Base-by-base conservation (phyloP, 2,329 filamentous ascomycete genomes). In the Fusarium sp. region DNA sequence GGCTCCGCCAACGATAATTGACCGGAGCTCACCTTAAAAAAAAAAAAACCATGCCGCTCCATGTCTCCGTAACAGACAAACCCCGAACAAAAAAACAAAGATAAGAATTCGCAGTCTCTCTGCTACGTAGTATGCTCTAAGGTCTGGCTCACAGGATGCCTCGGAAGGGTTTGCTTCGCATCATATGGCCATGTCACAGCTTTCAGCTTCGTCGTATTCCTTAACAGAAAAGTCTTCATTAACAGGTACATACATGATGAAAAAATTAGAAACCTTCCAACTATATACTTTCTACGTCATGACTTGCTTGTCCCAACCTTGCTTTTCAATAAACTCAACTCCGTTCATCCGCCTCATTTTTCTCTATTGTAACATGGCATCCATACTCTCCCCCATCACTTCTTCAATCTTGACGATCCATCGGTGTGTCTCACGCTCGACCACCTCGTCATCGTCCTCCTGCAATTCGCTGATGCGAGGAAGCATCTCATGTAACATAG, bases 391-490 rank as follows among this genome's bases (percentile, higher is more conserved):
- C 7, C 96, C 96, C 53, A 98, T 81, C 31, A 97, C 91, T 46
- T 88, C 90, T 81, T 98, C 95, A 76, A 99, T 97, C 80, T 90
- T 89, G 76, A 91, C 87, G 73, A 98, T 96, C 95, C 96, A 97
- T 74, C 89, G 85, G 77, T 94, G 88, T 37, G 94, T 95, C 83
- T 97, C 94, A 76, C 89, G 85, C 83, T 99, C 96, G 26, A 99
- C 95, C 30, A 86, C 85, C 81, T 98, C 96, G 76, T 98, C 94
- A 72, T 98, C 96, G 77, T 99, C 96, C 77, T 99, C 96, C 81
- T 97, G 91, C 75, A 97, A 80, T 82, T 99, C 96, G 75, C 93
- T 97, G 73, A 99, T 97, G 69, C 95, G 93, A 20, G 97, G 95
- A 77, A 99, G 82, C 91, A 97, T 98, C 85, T 99, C 96, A 0